These are phyloP conservation scores for Schizophyllum amplum DNA, from an alignment of 1,284 basidiomycete genomes.

Conservation along the genomic window DNA sequence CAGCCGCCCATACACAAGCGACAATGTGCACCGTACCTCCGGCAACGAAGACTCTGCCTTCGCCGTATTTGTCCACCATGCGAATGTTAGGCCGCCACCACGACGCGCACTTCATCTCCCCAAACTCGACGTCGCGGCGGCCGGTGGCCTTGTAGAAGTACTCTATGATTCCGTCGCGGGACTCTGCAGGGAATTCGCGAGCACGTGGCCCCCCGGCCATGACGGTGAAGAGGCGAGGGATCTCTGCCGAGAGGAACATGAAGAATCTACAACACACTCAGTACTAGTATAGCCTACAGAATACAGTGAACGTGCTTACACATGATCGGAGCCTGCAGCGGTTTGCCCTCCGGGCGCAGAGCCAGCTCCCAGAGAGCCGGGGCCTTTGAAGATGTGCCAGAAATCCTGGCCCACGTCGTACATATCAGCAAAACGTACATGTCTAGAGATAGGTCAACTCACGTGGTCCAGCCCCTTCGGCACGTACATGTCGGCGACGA, in stretches of 20 bases:
- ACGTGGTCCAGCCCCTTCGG: not conserved
- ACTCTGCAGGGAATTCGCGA: not conserved
- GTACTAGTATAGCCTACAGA: not conserved
- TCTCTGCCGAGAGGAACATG: not conserved
- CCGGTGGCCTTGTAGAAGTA: constrained; percentile 4
- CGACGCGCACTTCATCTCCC: constrained; percentile 2
- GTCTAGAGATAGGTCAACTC: not conserved
- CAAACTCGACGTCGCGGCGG: constrained; percentile 5
- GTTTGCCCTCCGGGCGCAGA: not conserved
- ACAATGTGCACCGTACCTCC: constrained; percentile 2
- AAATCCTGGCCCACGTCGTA: not conserved
- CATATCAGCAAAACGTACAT: not conserved
- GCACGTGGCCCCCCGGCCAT: not conserved
- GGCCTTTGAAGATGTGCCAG: not conserved
- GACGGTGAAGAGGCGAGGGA: constrained; percentile 1
- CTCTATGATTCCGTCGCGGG: constrained; percentile 8
- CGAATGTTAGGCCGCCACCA: constrained; percentile 3
- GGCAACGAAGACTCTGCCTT: constrained; percentile 9
- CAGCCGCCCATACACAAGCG: not conserved
- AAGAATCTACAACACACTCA: constrained; percentile 1
- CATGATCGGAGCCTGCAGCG: too few species aligned
- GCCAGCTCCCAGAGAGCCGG: constrained; percentile 4
- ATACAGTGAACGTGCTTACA: not conserved
- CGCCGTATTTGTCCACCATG: constrained; percentile 7
- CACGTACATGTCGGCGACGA: constrained; percentile 16